A percentile compares a stretch with the other conserved stretches of the same genome.
Evolutionary conservation across 768 basidiomycete genomes (phyloP).

Genomic region (Favolaschia claudopus): DNA sequence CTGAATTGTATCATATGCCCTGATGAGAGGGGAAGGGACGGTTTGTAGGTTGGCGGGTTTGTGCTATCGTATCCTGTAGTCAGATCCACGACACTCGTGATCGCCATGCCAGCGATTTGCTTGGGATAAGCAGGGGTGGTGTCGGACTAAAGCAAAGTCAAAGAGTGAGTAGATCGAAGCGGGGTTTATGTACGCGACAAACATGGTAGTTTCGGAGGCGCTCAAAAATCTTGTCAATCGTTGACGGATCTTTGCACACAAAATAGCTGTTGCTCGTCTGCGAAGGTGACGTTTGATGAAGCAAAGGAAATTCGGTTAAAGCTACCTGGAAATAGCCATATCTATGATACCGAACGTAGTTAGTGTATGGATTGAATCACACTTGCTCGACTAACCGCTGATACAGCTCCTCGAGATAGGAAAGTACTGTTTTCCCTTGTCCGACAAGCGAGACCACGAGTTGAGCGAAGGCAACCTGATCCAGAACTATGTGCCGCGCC

Average conservation of each 20-base stretch:
- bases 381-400: conserved; percentile 48
- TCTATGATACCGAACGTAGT: conserved; percentile 43
- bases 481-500: background rate
- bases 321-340: conserved; percentile 85
- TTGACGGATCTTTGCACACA: conserved; percentile 70
- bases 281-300: background rate
- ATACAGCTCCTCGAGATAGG: conserved; percentile 71
- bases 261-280: conserved; percentile 88
- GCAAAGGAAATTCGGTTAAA: background rate
- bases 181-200: conserved; percentile 19
- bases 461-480: conserved; percentile 72
- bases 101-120: conserved; percentile 63
- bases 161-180: conserved; percentile 15
- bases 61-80: conserved; percentile 81
- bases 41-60: conserved; percentile 70
- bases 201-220: conserved; percentile 67
- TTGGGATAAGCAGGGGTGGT: conserved; percentile 59
- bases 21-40: conserved; percentile 72
- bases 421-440: conserved; percentile 60
- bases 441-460: conserved; percentile 60
- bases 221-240: conserved; percentile 72
- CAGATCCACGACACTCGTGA: conserved; percentile 76
- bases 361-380: background rate
- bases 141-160: conserved; percentile 27
- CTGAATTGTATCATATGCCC: conserved; percentile 89